Base-by-base conservation (phyloP, 2,329 filamentous ascomycete species). In the Setomelanomma holmii region DNA sequence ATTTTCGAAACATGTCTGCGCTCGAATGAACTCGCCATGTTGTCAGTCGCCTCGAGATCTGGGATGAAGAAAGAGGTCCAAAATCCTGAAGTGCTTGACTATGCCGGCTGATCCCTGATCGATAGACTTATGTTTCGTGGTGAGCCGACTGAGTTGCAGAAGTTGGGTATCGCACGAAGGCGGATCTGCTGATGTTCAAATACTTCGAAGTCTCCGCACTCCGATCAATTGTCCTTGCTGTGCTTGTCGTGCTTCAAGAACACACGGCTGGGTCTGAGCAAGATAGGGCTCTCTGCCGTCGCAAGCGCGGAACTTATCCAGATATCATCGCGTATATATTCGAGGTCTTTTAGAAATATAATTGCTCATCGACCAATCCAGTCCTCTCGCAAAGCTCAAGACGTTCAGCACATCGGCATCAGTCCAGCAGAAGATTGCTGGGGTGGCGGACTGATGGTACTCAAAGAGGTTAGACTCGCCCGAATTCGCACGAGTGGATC, bases 1-100 rank as follows among this genome's bases (percentile, higher is more conserved):
- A 38, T 12, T 33, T 38, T 45, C 12, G 33, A 45, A 14, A 45
- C 33, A 45, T 45, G 43, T 19, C 38, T 45, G 27, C 43, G 43
- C 43, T 45, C 33, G 14, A 45, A 45, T 17, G 14, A 19, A 8
- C 27, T 21, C 33, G 34, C 34, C 33, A 38, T 45, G 43, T 5
- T n/a, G 34, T n/a, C n/a, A n/a, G n/a, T n/a, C n/a, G n/a, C n/a
- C n/a, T n/a, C n/a, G n/a, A n/a, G n/a, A n/a, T n/a, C n/a, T n/a
- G n/a, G n/a, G n/a, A n/a, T n/a, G n/a, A n/a, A n/a, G n/a, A n/a
- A n/a, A n/a, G n/a, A n/a, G n/a, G n/a, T n/a, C n/a, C n/a, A n/a
- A n/a, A n/a, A n/a, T n/a, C n/a, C n/a, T n/a, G n/a, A n/a, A n/a
- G n/a, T n/a, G n/a, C n/a, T n/a, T n/a, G n/a, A n/a, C n/a, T n/a